phyloP scores from a whole-genome alignment of 768 basidiomycete species.

The Phylloporus scabripes region DNA sequence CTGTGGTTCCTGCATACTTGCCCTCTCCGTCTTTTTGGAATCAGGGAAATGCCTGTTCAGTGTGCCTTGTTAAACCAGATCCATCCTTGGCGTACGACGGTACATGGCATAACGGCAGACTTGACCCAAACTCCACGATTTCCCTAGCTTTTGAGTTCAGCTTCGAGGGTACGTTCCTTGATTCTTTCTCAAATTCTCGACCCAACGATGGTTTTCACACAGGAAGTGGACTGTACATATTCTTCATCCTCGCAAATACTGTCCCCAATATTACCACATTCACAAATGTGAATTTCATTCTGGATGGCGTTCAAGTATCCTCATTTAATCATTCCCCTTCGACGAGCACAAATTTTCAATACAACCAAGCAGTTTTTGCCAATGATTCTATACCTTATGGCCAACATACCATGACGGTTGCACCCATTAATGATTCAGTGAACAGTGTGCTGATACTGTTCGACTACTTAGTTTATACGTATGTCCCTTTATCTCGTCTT shows the following conservation, averaged over 20 bases:
- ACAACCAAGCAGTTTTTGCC: conserved; percentile 14
- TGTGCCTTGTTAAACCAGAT: conserved; percentile 1
- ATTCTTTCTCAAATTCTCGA: not conserved
- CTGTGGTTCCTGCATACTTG: conserved; percentile 11
- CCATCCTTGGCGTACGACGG: conserved; percentile 4
- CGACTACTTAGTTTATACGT: conserved; percentile 19
- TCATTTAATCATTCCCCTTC: conserved; percentile 3
- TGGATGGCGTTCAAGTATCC: conserved; percentile 1
- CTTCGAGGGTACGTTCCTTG: conserved; percentile 6
- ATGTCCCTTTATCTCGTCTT: not conserved
- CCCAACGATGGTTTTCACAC: not conserved
- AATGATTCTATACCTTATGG: conserved; percentile 4
- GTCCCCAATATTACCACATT: not conserved
- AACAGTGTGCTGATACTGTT: conserved; percentile 8
- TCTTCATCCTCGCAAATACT: conserved; percentile 12
- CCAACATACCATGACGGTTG: conserved; percentile 7
- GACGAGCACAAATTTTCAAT: conserved; percentile 1
- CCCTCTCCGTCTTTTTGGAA: conserved; percentile 7
- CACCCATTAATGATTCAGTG: not conserved
- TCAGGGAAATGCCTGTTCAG: conserved; percentile 1
- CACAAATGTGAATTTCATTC: conserved; percentile 8
- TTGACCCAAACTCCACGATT: not conserved
- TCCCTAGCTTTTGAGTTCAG: conserved; percentile 3
- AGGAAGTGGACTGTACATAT: conserved; percentile 18
- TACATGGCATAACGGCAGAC: conserved; percentile 19